Evolutionary conservation across 371 early-diverging fungal genomes (phyloP).

Genomic region (Rhizomucor miehei): DNA sequence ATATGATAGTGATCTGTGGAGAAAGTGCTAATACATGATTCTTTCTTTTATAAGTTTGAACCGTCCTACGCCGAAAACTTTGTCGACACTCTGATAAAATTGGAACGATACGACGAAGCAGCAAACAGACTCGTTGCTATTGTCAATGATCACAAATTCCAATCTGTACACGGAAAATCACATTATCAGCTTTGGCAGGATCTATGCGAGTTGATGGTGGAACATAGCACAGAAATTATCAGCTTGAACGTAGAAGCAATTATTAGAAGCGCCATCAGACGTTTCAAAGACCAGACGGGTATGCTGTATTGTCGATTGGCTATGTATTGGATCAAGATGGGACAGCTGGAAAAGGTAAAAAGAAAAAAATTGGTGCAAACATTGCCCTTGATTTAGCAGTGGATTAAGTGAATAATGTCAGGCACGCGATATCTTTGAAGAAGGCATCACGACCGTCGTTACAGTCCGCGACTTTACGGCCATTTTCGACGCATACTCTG

Average conservation of each 20-base stretch:
- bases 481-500: conserved; percentile 94
- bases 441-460: conserved; percentile 78
- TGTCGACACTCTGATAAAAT: conserved; percentile 66
- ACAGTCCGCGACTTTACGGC: conserved; percentile 95
- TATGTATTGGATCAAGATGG: conserved; percentile 75
- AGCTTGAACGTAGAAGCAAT: conserved; percentile 76
- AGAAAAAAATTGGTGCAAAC: background rate
- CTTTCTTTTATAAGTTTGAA: conserved; percentile 50
- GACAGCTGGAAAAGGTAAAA: conserved; percentile 71
- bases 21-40: too few species aligned
- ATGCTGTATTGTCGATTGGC: conserved; percentile 88
- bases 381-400: too few species aligned
- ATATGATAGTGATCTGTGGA: too few species aligned
- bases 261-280: conserved; percentile 83
- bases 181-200: conserved; percentile 86
- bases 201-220: conserved; percentile 79
- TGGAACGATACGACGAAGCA: conserved; percentile 82
- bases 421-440: conserved; percentile 92
- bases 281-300: conserved; percentile 86
- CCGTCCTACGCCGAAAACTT: conserved; percentile 72
- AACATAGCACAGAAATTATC: conserved; percentile 70
- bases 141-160: conserved; percentile 71
- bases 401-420: conserved; percentile 3
- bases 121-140: conserved; percentile 72
- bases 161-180: conserved; percentile 69